Base-by-base conservation (phyloP, 441 rosid species). In the Jatropha podagrica region DNA sequence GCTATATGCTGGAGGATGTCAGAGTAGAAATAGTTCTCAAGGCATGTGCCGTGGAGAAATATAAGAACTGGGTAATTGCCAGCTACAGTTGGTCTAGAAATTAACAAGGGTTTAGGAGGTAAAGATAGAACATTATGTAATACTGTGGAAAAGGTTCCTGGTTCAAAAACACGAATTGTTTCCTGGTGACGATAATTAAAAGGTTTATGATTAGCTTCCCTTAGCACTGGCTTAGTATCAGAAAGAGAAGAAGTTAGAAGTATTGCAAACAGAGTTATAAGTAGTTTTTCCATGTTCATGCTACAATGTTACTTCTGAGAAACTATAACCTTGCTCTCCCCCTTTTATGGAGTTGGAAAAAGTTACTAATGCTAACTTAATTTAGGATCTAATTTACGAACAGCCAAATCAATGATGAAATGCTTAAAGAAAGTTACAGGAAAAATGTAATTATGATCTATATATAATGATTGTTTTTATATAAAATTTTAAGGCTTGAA, bases 11-110 rank as follows among this genome's bases (percentile, higher is more conserved):
- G 37, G 7, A 88, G 74, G 78, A 89, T 77, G 26, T 79, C 78
- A 59, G 86, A 65, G 83, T 89, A 89, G 85, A 69, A 83, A 26
- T 66, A 15, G 76, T 87, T 89, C 3, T 41, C 65, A 10, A 86
- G 79, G 63, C 46, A 80, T 71, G 83, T 81, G 37, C 92, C 92
- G 65, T 79, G 94, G 68, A 81, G 76, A 80, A 89, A 89, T 55
- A 89, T 42, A 54, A 89, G 67, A 18, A 89, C 85, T 2, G 90
- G 83, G 77, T 83, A 89, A 5, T 68, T 81, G 37, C 88, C 90
- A 1, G 61, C 20, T 1, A 13, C 84, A 1, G 68, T 58, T 1
- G 91, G 96, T 3, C 77, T 59, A 18, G 77, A 55, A 37, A 91
- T 80, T 27, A 48, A 58, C 65, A 88, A 67, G 5, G 88, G 81